Base-by-base conservation (phyloP, 345 rosid species). In the Lepidium didymum region DNA sequence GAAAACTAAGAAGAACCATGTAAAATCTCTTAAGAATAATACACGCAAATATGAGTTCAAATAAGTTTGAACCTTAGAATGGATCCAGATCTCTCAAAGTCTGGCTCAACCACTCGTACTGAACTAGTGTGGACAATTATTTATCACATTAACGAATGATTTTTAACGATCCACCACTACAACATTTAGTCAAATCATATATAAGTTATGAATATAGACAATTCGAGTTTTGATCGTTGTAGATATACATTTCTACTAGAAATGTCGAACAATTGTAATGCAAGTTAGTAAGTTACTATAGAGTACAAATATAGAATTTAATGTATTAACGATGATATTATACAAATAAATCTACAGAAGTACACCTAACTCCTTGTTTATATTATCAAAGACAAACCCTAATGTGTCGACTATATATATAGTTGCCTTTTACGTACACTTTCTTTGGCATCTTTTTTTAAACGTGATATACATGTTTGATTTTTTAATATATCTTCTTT, bases 401-500 rank as follows among this genome's bases (percentile, higher is more conserved):
- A 57, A 49, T 63, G 64, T 59, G 62, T 51, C 43, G 49, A 27
- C 4, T 27, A 27, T 27, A 21, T 23, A 15, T 7, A 55, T 35
- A 54, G 41, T 57, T 51, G 64, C 56, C 45, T 41, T 33, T 38
- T 51, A 25, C 23, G 23, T 51, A 25, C 67, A 56, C 25, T 47
- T 47, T 68, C 27, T 19, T 25, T 29, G 37, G 21, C 45, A 16
- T 56, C 40, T 72, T 51, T 51, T 27, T 62, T 21, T 7, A 60
- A 67, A 60, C 63, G 64, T 73, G 68, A 42, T 60, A 43, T 46
- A 34, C 63, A 74, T 53, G 46, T 42, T 62, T 45, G 8, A 55
- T 18, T 38, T 31, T 31, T 2, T 44, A 16, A 54, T 29, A 15
- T 19, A 10, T 47, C 6, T 64, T 53, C 40, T 13, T 46, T 14